Base-by-base conservation (phyloP, 371 early-diverging fungal species). In the Sporodiniella umbellata region DNA sequence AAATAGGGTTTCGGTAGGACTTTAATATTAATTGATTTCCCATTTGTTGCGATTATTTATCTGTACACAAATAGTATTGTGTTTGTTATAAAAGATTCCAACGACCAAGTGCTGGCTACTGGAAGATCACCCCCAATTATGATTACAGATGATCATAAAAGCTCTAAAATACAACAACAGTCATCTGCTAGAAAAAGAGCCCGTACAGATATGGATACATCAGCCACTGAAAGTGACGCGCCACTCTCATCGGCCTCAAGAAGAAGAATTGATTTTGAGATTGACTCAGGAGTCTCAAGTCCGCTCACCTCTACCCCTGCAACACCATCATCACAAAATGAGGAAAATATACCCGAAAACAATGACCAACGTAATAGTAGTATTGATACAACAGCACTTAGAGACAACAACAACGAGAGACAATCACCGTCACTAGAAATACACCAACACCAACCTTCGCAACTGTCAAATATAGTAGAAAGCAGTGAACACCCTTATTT, bases 101-200 rank as follows among this genome's bases (percentile, higher is more conserved):
- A 63, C 40, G 76, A 79, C 47, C 68, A 72, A 38, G 80, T 84
- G 33, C 62, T 90, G 22, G 87, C 86, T 12, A 81, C 83, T 15
- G 89, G 87, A 15, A 64, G 87, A 23, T 88, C 91, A 26, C 86
- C 91, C 18, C 89, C 92, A 1, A 87, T 92, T 35, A 79, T 92
- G 81, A 90, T 92, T 48, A 92, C 92, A 8, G 92, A 92, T 57
- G 92, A 92, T 63, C 92, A 92, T 75, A 92, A 92, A 65, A 85
- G 87, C 17, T 75, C 78, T 21, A 87, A 88, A 51, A 52, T 60
- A 24, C 64, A 51, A 21, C 45, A 40, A 23, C 58, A 40, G 33
- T 23, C 53, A 23, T 52, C 60, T 7, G 54, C 64, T 21, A 46
- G 45, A 30, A 75, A 75, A 35, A 60, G 76, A 38, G 50, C 56